Conservation (phyloP, 106 monocot genomes). For the Dendrobium huoshanense region DNA sequence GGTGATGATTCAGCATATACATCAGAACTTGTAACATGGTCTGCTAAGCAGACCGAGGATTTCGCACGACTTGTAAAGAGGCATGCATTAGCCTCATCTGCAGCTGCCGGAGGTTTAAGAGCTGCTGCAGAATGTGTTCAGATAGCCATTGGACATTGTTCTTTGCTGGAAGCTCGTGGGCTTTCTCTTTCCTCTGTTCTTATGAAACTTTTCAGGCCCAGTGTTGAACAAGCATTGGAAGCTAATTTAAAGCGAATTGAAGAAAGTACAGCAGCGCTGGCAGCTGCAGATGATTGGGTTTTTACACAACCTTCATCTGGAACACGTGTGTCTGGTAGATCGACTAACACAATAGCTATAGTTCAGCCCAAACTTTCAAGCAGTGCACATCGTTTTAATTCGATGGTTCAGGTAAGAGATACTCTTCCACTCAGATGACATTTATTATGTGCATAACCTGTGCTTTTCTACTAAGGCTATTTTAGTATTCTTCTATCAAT, state of each 20-base stretch:
- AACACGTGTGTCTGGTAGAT: conserved; percentile 33
- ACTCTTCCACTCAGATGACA: not conserved
- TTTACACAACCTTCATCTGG: conserved; percentile 51
- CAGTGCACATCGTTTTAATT: conserved; percentile 88
- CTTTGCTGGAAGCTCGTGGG: conserved; percentile 73
- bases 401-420: conserved; percentile 85
- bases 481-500: not conserved
- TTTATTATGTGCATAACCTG: not conserved
- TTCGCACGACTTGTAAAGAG: conserved; percentile 84
- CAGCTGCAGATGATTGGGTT: conserved; percentile 95
- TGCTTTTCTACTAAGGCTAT: not conserved
- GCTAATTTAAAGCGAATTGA: conserved; percentile 89
- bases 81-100: conserved; percentile 87
- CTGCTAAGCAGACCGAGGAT: conserved; percentile 66
- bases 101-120: conserved; percentile 87
- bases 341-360: conserved; percentile 18
- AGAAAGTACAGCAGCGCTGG: conserved; percentile 84
- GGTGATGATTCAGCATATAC: conserved; percentile 67
- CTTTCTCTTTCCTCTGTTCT: conserved; percentile 82
- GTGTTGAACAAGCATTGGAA: conserved; percentile 88
- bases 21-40: conserved; percentile 87
- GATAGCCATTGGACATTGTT: conserved; percentile 87
- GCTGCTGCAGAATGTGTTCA: conserved; percentile 96
- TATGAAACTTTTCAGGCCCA: conserved; percentile 77
- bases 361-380: conserved; percentile 78